A percentile compares a stretch with the other conserved stretches of the same genome.
These are phyloP conservation scores for Russula griseocarnosa DNA, from an alignment of 768 basidiomycete species.

Conservation along the genomic window DNA sequence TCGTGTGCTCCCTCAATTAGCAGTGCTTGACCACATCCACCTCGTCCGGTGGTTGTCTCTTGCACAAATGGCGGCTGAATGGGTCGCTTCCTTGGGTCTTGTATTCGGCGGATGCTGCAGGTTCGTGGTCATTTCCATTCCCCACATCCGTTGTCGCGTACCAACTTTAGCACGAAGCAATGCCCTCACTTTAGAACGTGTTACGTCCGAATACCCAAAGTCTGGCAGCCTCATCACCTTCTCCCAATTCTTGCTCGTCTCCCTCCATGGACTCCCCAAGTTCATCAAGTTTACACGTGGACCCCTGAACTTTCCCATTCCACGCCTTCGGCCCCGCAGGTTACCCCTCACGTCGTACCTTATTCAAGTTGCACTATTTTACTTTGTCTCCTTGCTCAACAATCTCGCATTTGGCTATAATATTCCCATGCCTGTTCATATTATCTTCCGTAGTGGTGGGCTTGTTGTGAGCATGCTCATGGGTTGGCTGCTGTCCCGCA, in stretches of 20 bases:
- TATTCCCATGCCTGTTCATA: constrained; percentile 90
- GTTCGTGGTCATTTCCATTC: constrained; percentile 34
- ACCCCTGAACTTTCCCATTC: constrained; percentile 31
- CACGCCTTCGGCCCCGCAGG: constrained; percentile 54
- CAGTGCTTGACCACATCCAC: not conserved
- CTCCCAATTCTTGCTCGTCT: constrained; percentile 76
- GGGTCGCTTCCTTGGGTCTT: constrained; percentile 63
- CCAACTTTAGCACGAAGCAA: constrained; percentile 46
- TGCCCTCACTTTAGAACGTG: constrained; percentile 70
- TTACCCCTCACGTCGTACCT: constrained; percentile 73
- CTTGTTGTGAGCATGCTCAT: constrained; percentile 79
- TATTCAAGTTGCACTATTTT: constrained; percentile 78
- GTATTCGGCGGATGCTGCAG: constrained; percentile 93
- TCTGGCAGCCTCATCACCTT: constrained; percentile 84
- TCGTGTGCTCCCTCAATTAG: not conserved
- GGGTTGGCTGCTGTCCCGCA: constrained; percentile 63
- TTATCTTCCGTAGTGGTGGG: constrained; percentile 89
- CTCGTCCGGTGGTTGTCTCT: not conserved
- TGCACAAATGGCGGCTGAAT: constrained; percentile 36
- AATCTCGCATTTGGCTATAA: constrained; percentile 85
- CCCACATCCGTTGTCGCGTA: not conserved
- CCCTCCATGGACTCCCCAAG: constrained; percentile 65
- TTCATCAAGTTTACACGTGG: constrained; percentile 41
- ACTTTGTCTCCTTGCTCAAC: constrained; percentile 74
- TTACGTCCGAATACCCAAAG: constrained; percentile 64